These are phyloP conservation scores for Daedaleopsis sinensis DNA, from an alignment of 768 basidiomycete species.

Conservation along the genomic window DNA sequence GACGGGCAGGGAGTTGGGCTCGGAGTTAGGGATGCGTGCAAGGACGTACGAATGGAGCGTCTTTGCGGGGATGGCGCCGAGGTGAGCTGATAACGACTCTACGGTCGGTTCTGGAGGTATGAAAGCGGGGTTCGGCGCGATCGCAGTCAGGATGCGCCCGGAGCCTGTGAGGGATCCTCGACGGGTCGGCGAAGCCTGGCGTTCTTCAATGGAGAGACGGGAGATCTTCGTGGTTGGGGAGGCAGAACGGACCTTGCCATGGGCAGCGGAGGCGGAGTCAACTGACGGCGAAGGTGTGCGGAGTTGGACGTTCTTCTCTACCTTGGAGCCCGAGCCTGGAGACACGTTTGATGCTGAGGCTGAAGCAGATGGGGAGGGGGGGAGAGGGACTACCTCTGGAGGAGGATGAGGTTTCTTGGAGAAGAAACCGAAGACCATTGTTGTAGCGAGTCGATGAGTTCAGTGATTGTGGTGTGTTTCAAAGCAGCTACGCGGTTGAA, in stretches of 20 bases:
- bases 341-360: slow-evolving; percentile 6
- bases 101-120: slow-evolving; percentile 37
- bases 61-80: slow-evolving; percentile 66
- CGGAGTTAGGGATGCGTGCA: slow-evolving; percentile 45
- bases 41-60: slow-evolving; percentile 66
- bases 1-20: slow-evolving; percentile 44
- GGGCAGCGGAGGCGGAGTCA: slow-evolving; percentile 32
- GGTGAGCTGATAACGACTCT: slow-evolving; percentile 47
- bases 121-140: slow-evolving; percentile 26
- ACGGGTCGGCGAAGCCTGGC: slow-evolving; percentile 37
- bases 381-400: slow-evolving; percentile 18
- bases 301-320: slow-evolving; percentile 37
- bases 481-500: background rate
- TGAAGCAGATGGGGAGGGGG: slow-evolving; percentile 22
- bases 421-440: slow-evolving; percentile 36
- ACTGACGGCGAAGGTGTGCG: slow-evolving; percentile 59
- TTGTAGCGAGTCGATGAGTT: too few species aligned
- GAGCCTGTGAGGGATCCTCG: slow-evolving; percentile 10
- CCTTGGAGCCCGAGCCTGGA: slow-evolving; percentile 5
- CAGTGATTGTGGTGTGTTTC: background rate
- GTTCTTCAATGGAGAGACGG: slow-evolving; percentile 32
- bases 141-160: slow-evolving; percentile 15
- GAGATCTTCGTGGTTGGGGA: slow-evolving; percentile 27
- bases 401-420: slow-evolving; percentile 18
- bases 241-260: slow-evolving; percentile 27